Percentiles rank a stretch among this genome's conserved stretches.
Conservation (phyloP, 345 rosid species). For the Gynandropsis gynandra region DNA sequence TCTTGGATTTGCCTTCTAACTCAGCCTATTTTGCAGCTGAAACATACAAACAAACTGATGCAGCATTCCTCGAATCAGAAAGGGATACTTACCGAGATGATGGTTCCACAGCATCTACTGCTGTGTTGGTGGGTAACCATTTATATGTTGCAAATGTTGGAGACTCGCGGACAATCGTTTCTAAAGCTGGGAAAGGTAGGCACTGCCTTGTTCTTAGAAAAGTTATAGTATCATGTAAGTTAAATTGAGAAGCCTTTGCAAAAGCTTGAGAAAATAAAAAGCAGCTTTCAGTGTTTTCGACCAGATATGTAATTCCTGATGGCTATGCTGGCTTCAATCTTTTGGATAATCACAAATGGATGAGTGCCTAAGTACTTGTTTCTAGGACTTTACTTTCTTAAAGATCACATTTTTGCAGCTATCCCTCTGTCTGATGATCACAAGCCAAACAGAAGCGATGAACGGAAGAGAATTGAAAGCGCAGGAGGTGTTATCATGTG, state of each 20-base stretch:
- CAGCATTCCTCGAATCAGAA: slow-evolving; percentile 74
- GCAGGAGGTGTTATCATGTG: slow-evolving; percentile 98
- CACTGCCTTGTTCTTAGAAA: slow-evolving; percentile 8
- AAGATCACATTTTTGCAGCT: slow-evolving; percentile 34
- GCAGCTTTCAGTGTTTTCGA: neutral
- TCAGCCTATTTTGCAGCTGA: slow-evolving; percentile 48
- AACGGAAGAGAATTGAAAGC: slow-evolving; percentile 90
- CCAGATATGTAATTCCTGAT: neutral
- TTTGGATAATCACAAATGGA: neutral
- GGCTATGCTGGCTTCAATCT: neutral
- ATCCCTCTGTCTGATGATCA: slow-evolving; percentile 98
- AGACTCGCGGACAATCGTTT: slow-evolving; percentile 89
- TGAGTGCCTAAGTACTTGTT: slow-evolving; percentile 4
- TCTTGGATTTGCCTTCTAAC: slow-evolving; percentile 7
- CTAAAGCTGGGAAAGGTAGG: slow-evolving; percentile 86
- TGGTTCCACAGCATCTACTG: slow-evolving; percentile 99
- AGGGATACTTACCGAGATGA: slow-evolving; percentile 79
- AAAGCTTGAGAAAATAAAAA: slow-evolving; percentile 1
- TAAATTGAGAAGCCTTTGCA: neutral
- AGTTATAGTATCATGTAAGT: neutral
- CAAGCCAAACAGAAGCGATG: slow-evolving; percentile 97
- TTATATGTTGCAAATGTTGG: slow-evolving; percentile 98
- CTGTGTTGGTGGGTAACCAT: slow-evolving; percentile 82
- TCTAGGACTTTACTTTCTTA: slow-evolving; percentile 1
- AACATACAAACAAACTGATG: slow-evolving; percentile 85